Evolutionary conservation across 129 eudicot genomes (phyloP).

Genomic region (Erigeron canadensis): DNA sequence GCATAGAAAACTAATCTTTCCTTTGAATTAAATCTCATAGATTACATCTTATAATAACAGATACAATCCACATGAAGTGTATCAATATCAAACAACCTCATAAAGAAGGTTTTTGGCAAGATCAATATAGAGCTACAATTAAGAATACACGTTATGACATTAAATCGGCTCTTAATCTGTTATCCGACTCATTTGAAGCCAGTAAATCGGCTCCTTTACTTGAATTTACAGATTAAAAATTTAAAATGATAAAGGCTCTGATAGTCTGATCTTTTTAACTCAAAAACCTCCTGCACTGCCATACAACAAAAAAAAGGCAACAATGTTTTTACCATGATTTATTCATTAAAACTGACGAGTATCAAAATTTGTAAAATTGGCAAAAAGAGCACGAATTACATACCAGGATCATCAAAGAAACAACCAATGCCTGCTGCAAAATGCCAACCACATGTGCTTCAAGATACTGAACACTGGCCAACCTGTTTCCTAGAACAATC

Average conservation of each 20-base stretch:
- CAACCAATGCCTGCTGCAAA: constrained; percentile 98
- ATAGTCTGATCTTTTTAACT: constrained; percentile 58
- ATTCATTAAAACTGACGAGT: neutral
- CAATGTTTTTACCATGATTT: neutral
- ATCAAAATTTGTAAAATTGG: neutral
- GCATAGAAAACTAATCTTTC: no score
- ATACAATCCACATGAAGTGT: no score
- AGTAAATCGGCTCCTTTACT: no score
- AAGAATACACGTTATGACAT: no score
- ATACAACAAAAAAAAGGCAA: neutral
- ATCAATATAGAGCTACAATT: no score
- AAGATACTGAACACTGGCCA: constrained; percentile 81
- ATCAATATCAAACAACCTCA: no score
- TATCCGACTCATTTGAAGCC: no score
- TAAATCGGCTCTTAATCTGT: no score
- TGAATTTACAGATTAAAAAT: no score
- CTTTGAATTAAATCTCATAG: no score
- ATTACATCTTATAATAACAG: no score
- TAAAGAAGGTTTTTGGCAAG: no score
- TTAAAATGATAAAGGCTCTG: constrained; percentile 95
- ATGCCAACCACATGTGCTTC: constrained; percentile 96
- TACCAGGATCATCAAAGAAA: constrained; percentile 95
- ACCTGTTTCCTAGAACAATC: constrained; percentile 98
- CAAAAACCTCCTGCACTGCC: constrained; percentile 87
- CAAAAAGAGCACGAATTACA: constrained; percentile 7